A percentile compares a stretch with the other conserved stretches of the same genome.
phyloP scores from a whole-genome alignment of 202 grass and related monocot genomes.

The Sporobolus alterniflorus region DNA sequence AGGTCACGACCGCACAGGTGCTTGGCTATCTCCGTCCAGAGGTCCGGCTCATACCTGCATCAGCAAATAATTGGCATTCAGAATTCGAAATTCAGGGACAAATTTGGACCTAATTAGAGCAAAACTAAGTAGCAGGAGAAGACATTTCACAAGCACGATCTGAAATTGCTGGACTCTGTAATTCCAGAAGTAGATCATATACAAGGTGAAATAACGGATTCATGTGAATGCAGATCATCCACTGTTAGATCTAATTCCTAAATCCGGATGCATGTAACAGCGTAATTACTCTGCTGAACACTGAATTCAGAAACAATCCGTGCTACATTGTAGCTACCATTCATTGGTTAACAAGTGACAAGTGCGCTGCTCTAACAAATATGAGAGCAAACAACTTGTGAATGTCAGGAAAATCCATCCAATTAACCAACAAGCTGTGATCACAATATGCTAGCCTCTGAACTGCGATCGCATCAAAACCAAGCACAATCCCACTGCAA shows the following conservation, averaged over 20 bases:
- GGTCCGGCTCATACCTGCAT: conserved; percentile 73
- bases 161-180: neutral
- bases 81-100: conserved; percentile 7
- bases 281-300: neutral
- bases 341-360: neutral
- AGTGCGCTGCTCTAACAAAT: neutral
- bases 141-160: neutral
- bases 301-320: neutral
- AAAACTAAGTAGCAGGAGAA: neutral
- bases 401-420: neutral
- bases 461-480: conserved; percentile 17
- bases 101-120: neutral
- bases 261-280: neutral
- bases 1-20: conserved; percentile 77
- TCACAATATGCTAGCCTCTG: neutral
- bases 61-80: neutral
- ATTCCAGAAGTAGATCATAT: neutral
- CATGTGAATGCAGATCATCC: neutral
- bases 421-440: neutral
- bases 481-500: neutral
- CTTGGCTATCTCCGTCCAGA: conserved; percentile 97
- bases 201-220: neutral
- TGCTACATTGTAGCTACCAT: neutral
- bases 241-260: neutral
- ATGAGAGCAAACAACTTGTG: neutral